phyloP scores from a whole-genome alignment of 495 filamentous ascomycete genomes.

The Podospora tetraspora region DNA sequence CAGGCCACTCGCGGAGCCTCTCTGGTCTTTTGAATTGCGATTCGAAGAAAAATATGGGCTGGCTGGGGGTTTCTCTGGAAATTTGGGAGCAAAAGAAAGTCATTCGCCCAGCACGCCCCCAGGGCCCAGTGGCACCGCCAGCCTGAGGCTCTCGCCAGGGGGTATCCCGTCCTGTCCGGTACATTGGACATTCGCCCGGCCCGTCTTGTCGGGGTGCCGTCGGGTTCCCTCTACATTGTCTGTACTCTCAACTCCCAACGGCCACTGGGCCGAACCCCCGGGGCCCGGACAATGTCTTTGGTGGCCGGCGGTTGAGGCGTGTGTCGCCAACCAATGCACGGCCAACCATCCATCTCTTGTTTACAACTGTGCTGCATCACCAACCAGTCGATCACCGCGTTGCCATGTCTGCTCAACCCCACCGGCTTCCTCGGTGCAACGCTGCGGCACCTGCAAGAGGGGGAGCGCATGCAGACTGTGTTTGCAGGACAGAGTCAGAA shows the following conservation, averaged over 20 bases:
- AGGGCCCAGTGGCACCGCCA: not conserved
- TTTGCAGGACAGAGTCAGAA: not conserved
- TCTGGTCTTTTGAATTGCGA: conserved; percentile 22
- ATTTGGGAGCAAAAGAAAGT: conserved; percentile 18
- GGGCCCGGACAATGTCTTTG: too few species aligned
- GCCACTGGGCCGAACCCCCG: not conserved
- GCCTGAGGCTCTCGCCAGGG: not conserved
- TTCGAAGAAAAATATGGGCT: conserved; percentile 30
- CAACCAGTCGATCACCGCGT: conserved; percentile 19
- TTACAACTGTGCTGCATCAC: conserved; percentile 17
- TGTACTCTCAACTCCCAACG: not conserved
- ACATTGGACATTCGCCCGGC: not conserved
- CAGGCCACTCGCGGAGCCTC: conserved; percentile 22
- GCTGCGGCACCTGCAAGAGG: not conserved
- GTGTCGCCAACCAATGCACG: conserved; percentile 16
- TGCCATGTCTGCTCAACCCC: conserved; percentile 16
- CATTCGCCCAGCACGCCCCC: conserved; percentile 22
- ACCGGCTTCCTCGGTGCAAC: conserved; percentile 10
- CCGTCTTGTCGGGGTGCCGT: not conserved
- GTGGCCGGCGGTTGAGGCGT: not conserved
- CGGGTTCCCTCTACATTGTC: not conserved
- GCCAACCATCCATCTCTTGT: conserved; percentile 11
- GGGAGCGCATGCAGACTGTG: not conserved
- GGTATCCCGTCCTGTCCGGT: not conserved
- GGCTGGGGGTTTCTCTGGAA: conserved; percentile 33